Evolutionary conservation across 768 basidiomycete species (phyloP).

Genomic region (Tubosaeta sp.): DNA sequence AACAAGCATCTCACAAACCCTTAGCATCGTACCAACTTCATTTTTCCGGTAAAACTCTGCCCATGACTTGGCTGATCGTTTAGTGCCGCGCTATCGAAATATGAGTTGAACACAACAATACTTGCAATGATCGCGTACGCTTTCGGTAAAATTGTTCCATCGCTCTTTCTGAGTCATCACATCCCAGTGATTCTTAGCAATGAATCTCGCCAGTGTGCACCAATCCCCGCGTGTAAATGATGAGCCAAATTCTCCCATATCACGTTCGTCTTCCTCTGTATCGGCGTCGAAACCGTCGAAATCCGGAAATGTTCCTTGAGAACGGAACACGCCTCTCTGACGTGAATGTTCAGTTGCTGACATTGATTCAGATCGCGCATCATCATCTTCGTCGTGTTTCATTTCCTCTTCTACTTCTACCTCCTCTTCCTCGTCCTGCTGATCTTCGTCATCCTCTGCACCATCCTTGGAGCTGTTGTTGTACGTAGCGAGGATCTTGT

Average conservation of each 20-base stretch:
- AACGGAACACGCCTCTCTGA: slow-evolving; percentile 18
- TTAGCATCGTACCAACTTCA: slow-evolving; percentile 40
- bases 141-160: slow-evolving; percentile 52
- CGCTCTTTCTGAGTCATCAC: slow-evolving; percentile 39
- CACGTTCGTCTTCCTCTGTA: slow-evolving; percentile 27
- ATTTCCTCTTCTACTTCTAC: slow-evolving; percentile 26
- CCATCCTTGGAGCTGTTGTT: slow-evolving; percentile 33
- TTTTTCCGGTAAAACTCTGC: slow-evolving; percentile 54
- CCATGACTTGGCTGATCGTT: slow-evolving; percentile 55
- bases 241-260: slow-evolving; percentile 51
- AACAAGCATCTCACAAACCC: not conserved
- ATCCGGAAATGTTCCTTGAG: slow-evolving; percentile 18
- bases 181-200: slow-evolving; percentile 48
- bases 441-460: slow-evolving; percentile 30
- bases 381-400: slow-evolving; percentile 17
- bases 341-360: slow-evolving; percentile 15
- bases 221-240: slow-evolving; percentile 60
- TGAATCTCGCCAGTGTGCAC: slow-evolving; percentile 55
- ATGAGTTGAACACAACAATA: slow-evolving; percentile 2
- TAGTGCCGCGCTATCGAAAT: slow-evolving; percentile 42
- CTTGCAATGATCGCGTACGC: slow-evolving; percentile 33
- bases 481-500: slow-evolving; percentile 48
- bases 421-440: slow-evolving; percentile 34
- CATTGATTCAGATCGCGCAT: slow-evolving; percentile 20
- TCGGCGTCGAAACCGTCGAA: slow-evolving; percentile 16